Base-by-base conservation (phyloP, 257 asterid genomes). In the Petrea volubilis region DNA sequence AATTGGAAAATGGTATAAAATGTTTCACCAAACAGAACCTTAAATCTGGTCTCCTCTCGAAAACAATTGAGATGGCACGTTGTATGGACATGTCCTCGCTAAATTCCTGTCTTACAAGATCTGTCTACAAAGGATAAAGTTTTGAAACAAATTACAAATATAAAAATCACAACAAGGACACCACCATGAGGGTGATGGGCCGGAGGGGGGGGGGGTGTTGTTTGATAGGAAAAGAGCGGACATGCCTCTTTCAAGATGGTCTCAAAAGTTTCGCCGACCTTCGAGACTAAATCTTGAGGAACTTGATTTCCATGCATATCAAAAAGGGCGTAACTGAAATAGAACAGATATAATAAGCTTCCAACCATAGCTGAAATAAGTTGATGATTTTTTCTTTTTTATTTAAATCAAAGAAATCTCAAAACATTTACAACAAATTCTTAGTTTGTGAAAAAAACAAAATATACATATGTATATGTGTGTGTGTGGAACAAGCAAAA, bases 261-360 rank as follows among this genome's bases (percentile, higher is more conserved):
- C 78, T 89, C 91, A 75, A 89, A 89, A 75, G 83, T 77, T 74
- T 76, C 77, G 7, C 96, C 96, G 58, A 87, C 83, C 71, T 83
- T 82, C 9, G 91, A 29, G 64, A 89, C 96, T 41, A 89, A 72
- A 4, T 83, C 94, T 74, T 85, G 96, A 49, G 90, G 81, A 78
- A 89, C 91, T 83, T 89, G 87, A 67, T 85, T 85, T 23, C 96
- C 94, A 14, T 89, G 90, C 84, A 74, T 85, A 70, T 87, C 96
- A 74, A 78, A 89, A 68, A 89, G 91, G 13, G 91, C 94, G 63
- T 89, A 89, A 75, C 96, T 89, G 86, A 60, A 66, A 38, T 72
- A 47, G 21, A 11, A 52, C 8, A 17, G 5, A 62, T 74, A 17
- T 51, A 20, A 25, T 68, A 18, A 53, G 65, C 55, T 23, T 25